phyloP scores from a whole-genome alignment of 768 basidiomycete species.

The Boletus patriciae region DNA sequence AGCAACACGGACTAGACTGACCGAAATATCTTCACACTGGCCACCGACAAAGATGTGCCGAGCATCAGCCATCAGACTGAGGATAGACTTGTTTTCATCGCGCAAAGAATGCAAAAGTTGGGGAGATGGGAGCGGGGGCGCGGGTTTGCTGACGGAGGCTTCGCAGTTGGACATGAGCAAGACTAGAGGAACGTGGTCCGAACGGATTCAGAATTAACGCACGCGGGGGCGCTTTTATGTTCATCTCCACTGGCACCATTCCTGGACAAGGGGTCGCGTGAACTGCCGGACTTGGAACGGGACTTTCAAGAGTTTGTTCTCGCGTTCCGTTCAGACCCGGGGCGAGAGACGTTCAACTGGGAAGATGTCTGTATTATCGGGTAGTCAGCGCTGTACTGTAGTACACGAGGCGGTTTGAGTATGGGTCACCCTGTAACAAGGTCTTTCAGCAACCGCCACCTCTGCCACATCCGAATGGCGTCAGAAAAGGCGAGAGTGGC shows the following conservation, averaged over 20 bases:
- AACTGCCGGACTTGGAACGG: constrained; percentile 1
- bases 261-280: constrained; percentile 4
- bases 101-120: constrained; percentile 67
- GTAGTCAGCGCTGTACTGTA: neutral
- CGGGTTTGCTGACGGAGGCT: constrained; percentile 63
- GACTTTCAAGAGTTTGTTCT: neutral
- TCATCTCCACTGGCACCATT: constrained; percentile 2
- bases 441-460: constrained; percentile 8
- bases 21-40: constrained; percentile 75
- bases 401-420: no score
- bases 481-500: constrained; percentile 36
- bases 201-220: constrained; percentile 9
- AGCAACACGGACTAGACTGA: constrained; percentile 34
- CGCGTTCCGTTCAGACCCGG: constrained; percentile 2
- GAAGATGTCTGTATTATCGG: neutral
- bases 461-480: constrained; percentile 26
- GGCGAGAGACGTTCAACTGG: neutral
- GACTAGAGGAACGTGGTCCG: neutral
- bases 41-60: constrained; percentile 80
- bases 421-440: no score
- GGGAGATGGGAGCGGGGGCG: constrained; percentile 48
- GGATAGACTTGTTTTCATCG: constrained; percentile 65
- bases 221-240: constrained; percentile 27
- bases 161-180: constrained; percentile 13
- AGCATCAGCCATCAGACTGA: constrained; percentile 72